These are phyloP conservation scores for Trichoderma oligosporum DNA, from an alignment of 2,329 filamentous ascomycete species.

Conservation along the genomic window DNA sequence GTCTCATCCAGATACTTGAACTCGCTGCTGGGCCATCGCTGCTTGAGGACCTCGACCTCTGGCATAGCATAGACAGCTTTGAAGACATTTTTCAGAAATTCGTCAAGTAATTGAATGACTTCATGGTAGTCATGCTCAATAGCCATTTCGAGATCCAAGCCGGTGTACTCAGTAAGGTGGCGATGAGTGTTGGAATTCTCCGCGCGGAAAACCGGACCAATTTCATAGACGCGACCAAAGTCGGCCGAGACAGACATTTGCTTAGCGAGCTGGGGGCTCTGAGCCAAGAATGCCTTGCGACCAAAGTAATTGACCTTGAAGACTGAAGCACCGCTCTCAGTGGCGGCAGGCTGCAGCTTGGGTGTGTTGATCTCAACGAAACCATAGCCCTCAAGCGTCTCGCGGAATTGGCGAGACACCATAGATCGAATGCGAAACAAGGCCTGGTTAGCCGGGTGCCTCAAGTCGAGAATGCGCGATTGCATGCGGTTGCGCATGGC, in stretches of 20 bases:
- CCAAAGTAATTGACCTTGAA: slow-evolving; percentile 93
- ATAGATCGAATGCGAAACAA: slow-evolving; percentile 84
- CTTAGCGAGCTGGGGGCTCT: slow-evolving; percentile 88
- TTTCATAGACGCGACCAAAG: slow-evolving; percentile 82
- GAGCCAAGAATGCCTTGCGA: slow-evolving; percentile 79
- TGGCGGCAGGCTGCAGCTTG: slow-evolving; percentile 84
- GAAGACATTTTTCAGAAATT: slow-evolving; percentile 72
- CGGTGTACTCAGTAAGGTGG: slow-evolving; percentile 91
- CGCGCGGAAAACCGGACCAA: slow-evolving; percentile 71
- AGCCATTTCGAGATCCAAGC: slow-evolving; percentile 88
- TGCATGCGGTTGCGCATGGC: slow-evolving; percentile 63
- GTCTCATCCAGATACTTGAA: slow-evolving; percentile 85
- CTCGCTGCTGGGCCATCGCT: slow-evolving; percentile 81
- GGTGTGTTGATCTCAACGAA: slow-evolving; percentile 95
- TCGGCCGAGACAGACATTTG: slow-evolving; percentile 90
- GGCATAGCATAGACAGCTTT: slow-evolving; percentile 43
- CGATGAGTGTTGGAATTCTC: slow-evolving; percentile 95
- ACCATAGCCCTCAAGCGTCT: slow-evolving; percentile 66
- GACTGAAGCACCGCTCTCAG: slow-evolving; percentile 85
- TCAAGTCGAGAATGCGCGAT: slow-evolving; percentile 78
- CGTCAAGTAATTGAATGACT: slow-evolving; percentile 73
- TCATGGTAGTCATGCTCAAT: slow-evolving; percentile 89
- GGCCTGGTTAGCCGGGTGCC: slow-evolving; percentile 80
- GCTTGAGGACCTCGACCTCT: slow-evolving; percentile 75
- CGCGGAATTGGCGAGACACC: slow-evolving; percentile 75